A percentile compares a stretch with the other conserved stretches of the same genome.
Conservation (phyloP, 768 basidiomycete genomes). For the Tricholoma matsutake region DNA sequence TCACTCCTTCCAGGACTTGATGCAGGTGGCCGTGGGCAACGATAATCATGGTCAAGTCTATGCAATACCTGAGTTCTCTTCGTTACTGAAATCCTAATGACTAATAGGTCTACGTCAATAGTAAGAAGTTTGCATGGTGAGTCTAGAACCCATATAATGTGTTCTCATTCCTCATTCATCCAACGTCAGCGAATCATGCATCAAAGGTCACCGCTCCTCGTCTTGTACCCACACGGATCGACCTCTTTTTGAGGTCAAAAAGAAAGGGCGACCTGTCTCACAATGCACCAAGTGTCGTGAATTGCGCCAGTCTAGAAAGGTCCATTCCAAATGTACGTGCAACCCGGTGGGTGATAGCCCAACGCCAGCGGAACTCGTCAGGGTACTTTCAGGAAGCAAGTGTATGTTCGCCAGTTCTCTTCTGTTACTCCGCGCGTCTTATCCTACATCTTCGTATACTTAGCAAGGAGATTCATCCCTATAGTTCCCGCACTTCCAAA, state of each 20-base stretch:
- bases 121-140: constrained; percentile 76
- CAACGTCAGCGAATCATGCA: constrained; percentile 75
- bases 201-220: constrained; percentile 92
- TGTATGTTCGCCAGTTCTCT: constrained; percentile 26
- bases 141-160: constrained; percentile 11
- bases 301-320: constrained; percentile 71
- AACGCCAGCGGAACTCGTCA: constrained; percentile 23
- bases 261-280: constrained; percentile 88
- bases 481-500: constrained; percentile 72
- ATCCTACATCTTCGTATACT: neutral
- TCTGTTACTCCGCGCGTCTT: constrained; percentile 1
- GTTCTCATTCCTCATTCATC: constrained; percentile 6
- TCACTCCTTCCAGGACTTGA: neutral
- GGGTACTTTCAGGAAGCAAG: constrained; percentile 37
- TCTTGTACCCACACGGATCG: constrained; percentile 83
- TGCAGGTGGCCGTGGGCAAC: neutral
- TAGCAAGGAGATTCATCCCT: constrained; percentile 68
- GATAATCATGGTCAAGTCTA: constrained; percentile 11
- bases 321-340: constrained; percentile 84
- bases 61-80: neutral
- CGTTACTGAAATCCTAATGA: neutral
- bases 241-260: constrained; percentile 90
- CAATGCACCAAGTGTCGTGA: constrained; percentile 87
- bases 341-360: constrained; percentile 37
- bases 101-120: constrained; percentile 67